Evolutionary conservation across 352 stramenopile genomes (phyloP), one percentile per base, ranked within the genome.

Genomic region (Blastocystis sp.): DNA sequence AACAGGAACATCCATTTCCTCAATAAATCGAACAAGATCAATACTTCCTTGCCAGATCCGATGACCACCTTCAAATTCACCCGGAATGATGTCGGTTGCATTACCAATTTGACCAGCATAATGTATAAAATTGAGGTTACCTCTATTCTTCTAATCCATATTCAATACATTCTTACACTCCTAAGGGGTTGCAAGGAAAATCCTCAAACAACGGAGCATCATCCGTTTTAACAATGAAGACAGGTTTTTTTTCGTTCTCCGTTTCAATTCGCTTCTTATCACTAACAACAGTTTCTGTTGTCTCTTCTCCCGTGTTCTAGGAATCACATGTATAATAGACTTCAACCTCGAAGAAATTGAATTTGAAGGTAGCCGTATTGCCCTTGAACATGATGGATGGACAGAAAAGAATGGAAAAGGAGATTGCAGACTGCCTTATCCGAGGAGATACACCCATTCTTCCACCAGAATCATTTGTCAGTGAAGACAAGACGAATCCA

Each of bases 61-160:
- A 39, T 83, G 71, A 43, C 71, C 71, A 27, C 71, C 71, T 43
- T 83, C 71, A 66, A 83, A 83, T 24, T 83, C 51, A 43, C 71
- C 71, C 1, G 71, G 71, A 83, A 83, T 63, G 71, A 83, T 83
- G 27, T 83, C 71, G n/a, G 43, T 59, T 16, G 46, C 42, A 27
- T 43, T 42, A 1, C 71, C 71, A 19, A 83, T 51, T n/a, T 61
- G 42, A n/a, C 71, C 71, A 14, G 71, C 71, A 43, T 83, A 83
- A 29, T 83, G 71, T 29, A 83, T 83, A 27, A 43, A 83, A 37
- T 66, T 32, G 11, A 83, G 42, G 49, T 65, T 29, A 24, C 51
- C 71, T 65, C 71, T 83, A 66, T 37, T 42, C 32, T 37, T 46
- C 1, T 3, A 1, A 52, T 9, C 27, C 14, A 37, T 24, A 57